Base-by-base conservation (phyloP, 2,329 filamentous ascomycete genomes). In the Xylaria sp. region DNA sequence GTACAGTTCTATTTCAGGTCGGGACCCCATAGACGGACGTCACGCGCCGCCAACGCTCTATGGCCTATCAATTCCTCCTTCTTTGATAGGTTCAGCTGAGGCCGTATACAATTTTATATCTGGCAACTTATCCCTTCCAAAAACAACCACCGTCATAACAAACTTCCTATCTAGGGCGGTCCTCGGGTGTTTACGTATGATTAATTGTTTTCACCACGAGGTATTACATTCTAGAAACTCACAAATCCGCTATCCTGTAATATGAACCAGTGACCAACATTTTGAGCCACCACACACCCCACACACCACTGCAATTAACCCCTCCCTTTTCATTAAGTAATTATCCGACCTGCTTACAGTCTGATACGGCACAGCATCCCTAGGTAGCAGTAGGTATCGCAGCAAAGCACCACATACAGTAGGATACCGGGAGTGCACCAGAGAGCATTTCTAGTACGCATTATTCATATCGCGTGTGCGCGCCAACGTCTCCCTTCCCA, bases 1-100 rank as follows among this genome's bases (percentile, higher is more conserved):
- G 32, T 58, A 65, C 20, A 50, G 18, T 23, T 52, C 46, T 62
- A 58, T 57, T 46, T 44, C n/a, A 54, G 32, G 57, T 60, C 48
- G 51, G 52, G 59, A 48, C 50, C 57, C 57, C 23, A 28, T 52
- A 65, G 41, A 61, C 44, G 44, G 41, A 61, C 44, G 44, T 58
- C 61, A 65, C 32, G 62, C 65, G 65, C 65, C 65, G 65, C 56
- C 55, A 39, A 51, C 50, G 20, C 32, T 65, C 65, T 15, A 25
- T 37, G 41, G 18, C n/a, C 55, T 58, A 52, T 15, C 8, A n/a
- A 46, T 15, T 23, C 37, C 32, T 41, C 32, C 10, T 57, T 20
- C 23, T 28, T 50, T 51, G 55, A 65, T 60, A 56, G 39, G 56
- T n/a, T 54, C 58, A 56, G 63, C 55, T 23, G 32, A 44, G 13